Conservation (phyloP, 116 monocot species). For the Iris pallida region DNA sequence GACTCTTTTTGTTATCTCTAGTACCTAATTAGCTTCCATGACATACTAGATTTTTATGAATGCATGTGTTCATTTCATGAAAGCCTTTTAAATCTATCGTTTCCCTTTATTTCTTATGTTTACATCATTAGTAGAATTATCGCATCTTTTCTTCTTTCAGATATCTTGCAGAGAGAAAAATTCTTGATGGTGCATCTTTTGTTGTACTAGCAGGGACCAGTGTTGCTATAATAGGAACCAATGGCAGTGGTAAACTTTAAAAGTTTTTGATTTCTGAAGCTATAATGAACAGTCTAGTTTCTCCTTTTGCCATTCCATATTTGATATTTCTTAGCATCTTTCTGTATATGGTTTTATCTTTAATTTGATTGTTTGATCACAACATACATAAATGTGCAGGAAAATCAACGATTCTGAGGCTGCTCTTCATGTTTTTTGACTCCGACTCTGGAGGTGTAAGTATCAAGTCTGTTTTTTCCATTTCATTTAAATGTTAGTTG, state of each 20-base stretch:
- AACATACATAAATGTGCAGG: slow-evolving; percentile 43
- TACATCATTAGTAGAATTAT: neutral
- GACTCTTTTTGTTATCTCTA: no score
- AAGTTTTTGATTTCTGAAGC: neutral
- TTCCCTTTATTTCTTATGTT: no score
- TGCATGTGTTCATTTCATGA: no score
- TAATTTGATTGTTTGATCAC: neutral
- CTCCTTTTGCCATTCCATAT: no score
- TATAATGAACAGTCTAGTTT: no score
- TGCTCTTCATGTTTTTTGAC: slow-evolving; percentile 89
- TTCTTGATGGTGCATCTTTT: slow-evolving; percentile 91
- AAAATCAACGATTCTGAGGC: slow-evolving; percentile 84
- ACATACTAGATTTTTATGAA: no score
- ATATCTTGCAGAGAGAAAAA: slow-evolving; percentile 65
- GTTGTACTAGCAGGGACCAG: slow-evolving; percentile 77
- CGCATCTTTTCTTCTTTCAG: slow-evolving; percentile 33
- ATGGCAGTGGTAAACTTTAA: slow-evolving; percentile 68
- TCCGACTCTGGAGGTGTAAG: slow-evolving; percentile 80
- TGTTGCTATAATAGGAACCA: slow-evolving; percentile 88
- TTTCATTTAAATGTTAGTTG: neutral
- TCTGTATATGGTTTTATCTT: no score
- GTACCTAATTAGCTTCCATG: no score
- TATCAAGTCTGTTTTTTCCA: slow-evolving; percentile 1
- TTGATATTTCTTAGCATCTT: no score
- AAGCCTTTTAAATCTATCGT: no score